These are phyloP conservation scores for Aegilops bicornis DNA, from an alignment of 176 grass and related monocot genomes.

Conservation along the genomic window DNA sequence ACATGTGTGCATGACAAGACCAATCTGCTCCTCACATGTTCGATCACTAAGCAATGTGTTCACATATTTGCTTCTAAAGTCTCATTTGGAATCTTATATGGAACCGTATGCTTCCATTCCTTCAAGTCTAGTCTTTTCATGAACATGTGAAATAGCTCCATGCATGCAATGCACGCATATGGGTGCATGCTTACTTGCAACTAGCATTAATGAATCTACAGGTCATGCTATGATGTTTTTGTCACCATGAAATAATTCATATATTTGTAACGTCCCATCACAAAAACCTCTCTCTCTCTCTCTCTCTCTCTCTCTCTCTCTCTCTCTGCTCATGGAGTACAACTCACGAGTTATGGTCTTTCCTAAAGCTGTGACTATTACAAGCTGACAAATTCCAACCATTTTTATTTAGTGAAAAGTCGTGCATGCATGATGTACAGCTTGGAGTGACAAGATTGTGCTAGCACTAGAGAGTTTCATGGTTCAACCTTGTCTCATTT, in stretches of 20 bases:
- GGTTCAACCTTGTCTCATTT: conserved; percentile 20
- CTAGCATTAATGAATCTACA: conserved; percentile 28
- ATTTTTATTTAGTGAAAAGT: conserved; percentile 23
- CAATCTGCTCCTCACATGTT: background rate
- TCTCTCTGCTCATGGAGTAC: conserved; percentile 14
- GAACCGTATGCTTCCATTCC: background rate
- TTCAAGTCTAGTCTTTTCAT: conserved; percentile 2
- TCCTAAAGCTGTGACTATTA: background rate
- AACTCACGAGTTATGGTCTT: conserved; percentile 16
- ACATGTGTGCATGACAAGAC: background rate
- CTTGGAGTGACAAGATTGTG: conserved; percentile 15
- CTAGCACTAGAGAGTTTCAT: conserved; percentile 13
- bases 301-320: background rate
- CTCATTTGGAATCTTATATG: conserved; percentile 8
- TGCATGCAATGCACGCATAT: conserved; percentile 1
- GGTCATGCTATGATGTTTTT: conserved; percentile 32
- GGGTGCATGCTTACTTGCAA: background rate
- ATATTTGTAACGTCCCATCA: conserved; percentile 22
- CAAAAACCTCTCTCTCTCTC: background rate
- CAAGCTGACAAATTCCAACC: conserved; percentile 23
- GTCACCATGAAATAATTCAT: conserved; percentile 24
- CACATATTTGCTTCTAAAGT: background rate
- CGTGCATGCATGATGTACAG: conserved; percentile 1
- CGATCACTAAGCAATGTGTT: background rate
- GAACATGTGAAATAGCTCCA: conserved; percentile 29